Conservation (phyloP, 192 early-diverging fungal species). For the Podila epigama region DNA sequence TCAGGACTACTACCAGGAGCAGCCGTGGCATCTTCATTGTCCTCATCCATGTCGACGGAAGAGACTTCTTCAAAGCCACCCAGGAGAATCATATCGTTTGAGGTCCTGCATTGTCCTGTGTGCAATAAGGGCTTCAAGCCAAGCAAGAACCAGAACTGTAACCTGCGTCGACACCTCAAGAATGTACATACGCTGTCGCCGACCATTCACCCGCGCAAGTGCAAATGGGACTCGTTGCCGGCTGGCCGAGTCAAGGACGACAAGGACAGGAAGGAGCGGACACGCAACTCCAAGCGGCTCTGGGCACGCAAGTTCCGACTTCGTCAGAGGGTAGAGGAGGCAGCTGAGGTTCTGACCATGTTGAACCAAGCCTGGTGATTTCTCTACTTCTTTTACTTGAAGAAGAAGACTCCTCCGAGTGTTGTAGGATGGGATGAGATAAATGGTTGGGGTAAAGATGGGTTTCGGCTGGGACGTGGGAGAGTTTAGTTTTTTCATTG, state of each 20-base stretch:
- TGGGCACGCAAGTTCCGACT: slow-evolving; percentile 50
- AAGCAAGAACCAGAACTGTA: slow-evolving; percentile 49
- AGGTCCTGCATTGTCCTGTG: slow-evolving; percentile 33
- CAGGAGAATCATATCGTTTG: slow-evolving; percentile 5
- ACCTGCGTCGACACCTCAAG: slow-evolving; percentile 36
- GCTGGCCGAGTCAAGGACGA: slow-evolving; percentile 48
- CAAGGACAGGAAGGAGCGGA: slow-evolving; percentile 48
- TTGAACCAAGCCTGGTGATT: slow-evolving; percentile 40
- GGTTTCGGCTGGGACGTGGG: too few relatives aligned
- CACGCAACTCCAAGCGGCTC: slow-evolving; percentile 42
- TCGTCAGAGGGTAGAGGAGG: slow-evolving; percentile 44
- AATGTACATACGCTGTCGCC: slow-evolving; percentile 47
- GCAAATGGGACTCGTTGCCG: slow-evolving; percentile 44
- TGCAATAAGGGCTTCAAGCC: slow-evolving; percentile 47
- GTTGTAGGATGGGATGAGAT: too few relatives aligned
- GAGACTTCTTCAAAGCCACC: slow-evolving; percentile 1
- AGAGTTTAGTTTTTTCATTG: too few relatives aligned
- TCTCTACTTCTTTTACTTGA: too few relatives aligned
- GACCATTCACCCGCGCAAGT: slow-evolving; percentile 45
- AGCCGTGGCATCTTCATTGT: slow-evolving; percentile 9
- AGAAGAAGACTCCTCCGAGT: too few relatives aligned
- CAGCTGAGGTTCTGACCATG: slow-evolving; percentile 41
- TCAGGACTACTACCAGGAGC: too few relatives aligned
- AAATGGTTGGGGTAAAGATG: too few relatives aligned
- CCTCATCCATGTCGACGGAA: neutral